Evolutionary conservation across 805 yeast genomes (phyloP).

Genomic region (Wickerhamomyces queroliae): DNA sequence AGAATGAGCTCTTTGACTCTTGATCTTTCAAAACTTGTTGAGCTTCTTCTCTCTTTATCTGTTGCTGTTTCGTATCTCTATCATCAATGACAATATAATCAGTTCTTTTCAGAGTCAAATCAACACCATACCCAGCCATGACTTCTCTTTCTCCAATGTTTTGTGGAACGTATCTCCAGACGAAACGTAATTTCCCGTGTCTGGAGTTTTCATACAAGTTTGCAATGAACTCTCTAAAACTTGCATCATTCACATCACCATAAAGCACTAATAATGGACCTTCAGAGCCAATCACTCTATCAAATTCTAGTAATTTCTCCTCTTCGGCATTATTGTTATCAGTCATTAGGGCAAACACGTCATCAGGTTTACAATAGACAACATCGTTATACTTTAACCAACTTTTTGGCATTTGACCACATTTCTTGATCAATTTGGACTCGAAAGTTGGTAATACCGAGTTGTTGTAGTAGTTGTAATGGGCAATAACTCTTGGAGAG

Average conservation of each 20-base stretch:
- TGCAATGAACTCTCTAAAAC: conserved; percentile 51
- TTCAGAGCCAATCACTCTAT: conserved; percentile 55
- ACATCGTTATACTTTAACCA: conserved; percentile 51
- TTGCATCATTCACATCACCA: conserved; percentile 49
- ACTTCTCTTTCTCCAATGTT: conserved; percentile 19
- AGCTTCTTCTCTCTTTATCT: conserved; percentile 20
- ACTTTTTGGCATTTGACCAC: conserved; percentile 25
- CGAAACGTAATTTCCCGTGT: conserved; percentile 62
- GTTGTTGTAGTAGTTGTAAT: conserved; percentile 45
- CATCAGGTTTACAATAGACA: conserved; percentile 61
- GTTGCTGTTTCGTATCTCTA: conserved; percentile 28
- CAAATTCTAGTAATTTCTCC: conserved; percentile 36
- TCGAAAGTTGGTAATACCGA: conserved; percentile 24
- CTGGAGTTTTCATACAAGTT: conserved; percentile 54
- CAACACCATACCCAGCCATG: conserved; percentile 63
- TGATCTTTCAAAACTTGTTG: conserved; percentile 17
- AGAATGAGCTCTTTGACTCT: conserved; percentile 8
- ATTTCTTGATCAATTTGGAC: conserved; percentile 14
- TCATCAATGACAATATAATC: conserved; percentile 66
- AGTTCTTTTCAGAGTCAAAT: conserved; percentile 55
- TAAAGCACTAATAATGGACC: conserved; percentile 59
- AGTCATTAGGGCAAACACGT: conserved; percentile 73
- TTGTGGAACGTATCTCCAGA: conserved; percentile 64
- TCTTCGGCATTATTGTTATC: conserved; percentile 23
- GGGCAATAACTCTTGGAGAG: conserved; percentile 62